Conservation (phyloP, 768 basidiomycete genomes). For the Auricularia heimuer region DNA sequence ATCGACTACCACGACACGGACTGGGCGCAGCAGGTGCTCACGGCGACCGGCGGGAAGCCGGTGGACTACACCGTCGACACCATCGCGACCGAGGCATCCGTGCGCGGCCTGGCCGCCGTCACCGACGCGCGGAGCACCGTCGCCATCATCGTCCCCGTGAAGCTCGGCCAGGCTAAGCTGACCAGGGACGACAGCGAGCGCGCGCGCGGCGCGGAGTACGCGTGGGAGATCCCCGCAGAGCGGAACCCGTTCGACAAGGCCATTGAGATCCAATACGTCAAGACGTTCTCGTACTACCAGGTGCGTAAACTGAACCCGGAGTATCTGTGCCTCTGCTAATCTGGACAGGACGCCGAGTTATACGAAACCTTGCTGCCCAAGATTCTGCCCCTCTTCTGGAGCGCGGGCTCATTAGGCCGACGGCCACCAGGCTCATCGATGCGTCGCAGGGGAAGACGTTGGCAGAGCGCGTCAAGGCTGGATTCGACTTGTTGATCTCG, state of each 20-base stretch:
- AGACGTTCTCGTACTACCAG: constrained; percentile 32
- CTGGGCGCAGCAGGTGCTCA: constrained; percentile 26
- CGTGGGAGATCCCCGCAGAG: constrained; percentile 23
- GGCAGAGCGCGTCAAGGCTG: constrained; percentile 31
- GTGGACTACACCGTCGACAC: constrained; percentile 28
- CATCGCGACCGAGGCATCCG: constrained; percentile 26
- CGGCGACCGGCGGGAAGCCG: constrained; percentile 25
- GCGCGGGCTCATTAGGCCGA: constrained; percentile 31
- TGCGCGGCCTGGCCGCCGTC: constrained; percentile 31
- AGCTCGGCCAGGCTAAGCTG: constrained; percentile 31
- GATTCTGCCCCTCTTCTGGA: constrained; percentile 35
- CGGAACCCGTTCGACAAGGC: constrained; percentile 29
- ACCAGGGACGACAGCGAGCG: constrained; percentile 10
- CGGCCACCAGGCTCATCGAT: constrained; percentile 30
- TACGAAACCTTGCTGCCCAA: constrained; percentile 36
- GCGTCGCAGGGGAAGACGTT: constrained; percentile 25
- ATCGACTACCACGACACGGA: constrained; percentile 33
- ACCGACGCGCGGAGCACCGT: constrained; percentile 26
- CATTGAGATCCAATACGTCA: constrained; percentile 29
- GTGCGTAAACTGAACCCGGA: constrained; percentile 16
- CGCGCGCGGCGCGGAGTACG: constrained; percentile 14
- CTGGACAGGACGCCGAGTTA: constrained; percentile 29
- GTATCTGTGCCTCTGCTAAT: constrained; percentile 2
- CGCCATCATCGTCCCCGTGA: constrained; percentile 38
- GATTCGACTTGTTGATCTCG: constrained; percentile 35